Base-by-base conservation (phyloP, 1,139 yeast species). In the Suhomyces coccinellae region DNA sequence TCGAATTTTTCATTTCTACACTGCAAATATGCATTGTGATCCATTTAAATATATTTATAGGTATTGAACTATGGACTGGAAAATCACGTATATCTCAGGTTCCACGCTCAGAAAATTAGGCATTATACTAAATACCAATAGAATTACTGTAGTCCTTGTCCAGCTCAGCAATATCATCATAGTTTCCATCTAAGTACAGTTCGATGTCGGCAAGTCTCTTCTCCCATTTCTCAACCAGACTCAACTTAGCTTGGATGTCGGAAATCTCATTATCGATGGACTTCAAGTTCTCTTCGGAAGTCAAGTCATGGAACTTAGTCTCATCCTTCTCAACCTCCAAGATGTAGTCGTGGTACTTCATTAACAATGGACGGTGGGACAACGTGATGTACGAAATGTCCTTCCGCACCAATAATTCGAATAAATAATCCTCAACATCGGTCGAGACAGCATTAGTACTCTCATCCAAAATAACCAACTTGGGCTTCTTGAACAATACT, bases 381-480 rank as follows among this genome's bases (percentile, higher is more conserved):
- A 91, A 80, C 1, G 97, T 89, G 47, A 91, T 80, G 52, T 87
- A 81, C 1, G 96, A 86, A 60, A 89, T 86, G 38, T 82, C 79
- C 57, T 82, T 82, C 47, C 70, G 71, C 58, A 82, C 86, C 63
- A 91, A 75, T 52, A 85, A 66, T 59, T 88, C 96, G 65, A 90
- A 91, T 48, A 91, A 73, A 52, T 84, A 80, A 54, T 91, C 97
- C 65, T 91, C 98, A 61, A 88, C 91, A 64, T 91, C 98, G 32
- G 87, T 85, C 48, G 91, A 83, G 13, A 91, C 93, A 0, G 98
- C 97, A 60, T 90, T 87, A 10, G 97, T 91, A 29, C 96, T 88
- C 65, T 91, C 97, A 66, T 91, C 98, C 52, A 91, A 76, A 6
- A 91, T 82, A 3, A 91, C 93, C 65, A 87, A 87, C 61, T 79